Evolutionary conservation across 2,329 filamentous ascomycete species (phyloP).

Genomic region (Botryosphaeria dothidea): DNA sequence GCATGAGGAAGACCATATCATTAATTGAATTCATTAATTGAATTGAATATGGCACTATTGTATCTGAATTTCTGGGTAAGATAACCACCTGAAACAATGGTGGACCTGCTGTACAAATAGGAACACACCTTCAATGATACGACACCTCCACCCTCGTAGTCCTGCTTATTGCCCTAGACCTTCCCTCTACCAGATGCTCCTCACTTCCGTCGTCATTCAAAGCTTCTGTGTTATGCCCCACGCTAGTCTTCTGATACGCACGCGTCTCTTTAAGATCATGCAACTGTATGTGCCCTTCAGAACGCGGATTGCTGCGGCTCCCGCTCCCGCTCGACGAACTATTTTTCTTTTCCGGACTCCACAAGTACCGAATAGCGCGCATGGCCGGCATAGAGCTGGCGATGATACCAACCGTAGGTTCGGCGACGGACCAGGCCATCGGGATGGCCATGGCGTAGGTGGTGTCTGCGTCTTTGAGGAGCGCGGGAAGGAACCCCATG

Average conservation of each 20-base stretch:
- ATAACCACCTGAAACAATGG: not conserved
- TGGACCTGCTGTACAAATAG: not conserved
- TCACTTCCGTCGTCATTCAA: slow-evolving; percentile 22
- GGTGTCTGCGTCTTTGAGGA: slow-evolving; percentile 22
- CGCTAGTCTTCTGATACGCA: slow-evolving; percentile 5
- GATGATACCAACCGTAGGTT: slow-evolving; percentile 26
- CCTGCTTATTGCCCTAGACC: slow-evolving; percentile 13
- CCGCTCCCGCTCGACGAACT: slow-evolving; percentile 20
- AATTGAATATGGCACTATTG: no score
- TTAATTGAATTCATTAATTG: no score
- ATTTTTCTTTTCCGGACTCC: slow-evolving; percentile 19
- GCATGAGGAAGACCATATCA: no score
- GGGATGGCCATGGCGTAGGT: slow-evolving; percentile 26
- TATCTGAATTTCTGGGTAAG: no score
- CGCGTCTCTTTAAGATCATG: slow-evolving; percentile 6
- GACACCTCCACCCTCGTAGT: slow-evolving; percentile 23
- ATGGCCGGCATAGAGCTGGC: slow-evolving; percentile 27
- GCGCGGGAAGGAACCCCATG: slow-evolving; percentile 25
- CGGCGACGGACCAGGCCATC: slow-evolving; percentile 27
- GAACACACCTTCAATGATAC: slow-evolving; percentile 8
- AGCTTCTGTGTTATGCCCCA: not conserved
- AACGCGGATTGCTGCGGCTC: slow-evolving; percentile 1
- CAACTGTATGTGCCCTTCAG: slow-evolving; percentile 23
- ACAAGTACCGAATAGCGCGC: slow-evolving; percentile 25
- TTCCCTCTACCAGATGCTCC: slow-evolving; percentile 21